phyloP scores from a whole-genome alignment of 805 yeast species.

The Saccharomycopsis babjevae region DNA sequence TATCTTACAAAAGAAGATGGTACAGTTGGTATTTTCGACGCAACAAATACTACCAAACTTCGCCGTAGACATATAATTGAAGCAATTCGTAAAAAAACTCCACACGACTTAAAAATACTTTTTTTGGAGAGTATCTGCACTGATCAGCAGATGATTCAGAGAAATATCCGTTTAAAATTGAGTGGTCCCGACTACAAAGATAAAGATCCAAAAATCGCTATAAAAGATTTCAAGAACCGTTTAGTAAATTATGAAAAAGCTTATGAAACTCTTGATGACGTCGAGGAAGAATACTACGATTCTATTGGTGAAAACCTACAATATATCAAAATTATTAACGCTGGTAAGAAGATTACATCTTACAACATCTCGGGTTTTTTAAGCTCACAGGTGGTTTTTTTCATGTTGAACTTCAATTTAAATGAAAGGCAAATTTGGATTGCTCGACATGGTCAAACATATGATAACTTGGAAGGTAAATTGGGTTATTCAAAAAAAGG shows the following conservation, averaged over 20 bases:
- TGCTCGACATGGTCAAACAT: constrained; percentile 88
- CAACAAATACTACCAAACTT: constrained; percentile 38
- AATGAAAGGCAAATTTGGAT: constrained; percentile 91
- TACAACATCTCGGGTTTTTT: constrained; percentile 65
- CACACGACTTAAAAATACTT: constrained; percentile 28
- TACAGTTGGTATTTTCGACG: constrained; percentile 41
- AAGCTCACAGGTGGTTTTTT: constrained; percentile 89
- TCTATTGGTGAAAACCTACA: constrained; percentile 34
- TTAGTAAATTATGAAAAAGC: constrained; percentile 42
- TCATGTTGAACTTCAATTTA: constrained; percentile 78
- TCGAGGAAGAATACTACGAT: constrained; percentile 35
- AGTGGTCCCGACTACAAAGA: constrained; percentile 43
- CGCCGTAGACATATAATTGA: constrained; percentile 33
- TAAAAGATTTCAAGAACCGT: constrained; percentile 33
- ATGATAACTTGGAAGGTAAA: constrained; percentile 72
- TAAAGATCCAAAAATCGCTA: constrained; percentile 52
- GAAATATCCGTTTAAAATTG: constrained; percentile 26
- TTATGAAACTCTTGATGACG: constrained; percentile 38
- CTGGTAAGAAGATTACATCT: constrained; percentile 54
- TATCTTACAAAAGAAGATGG: constrained; percentile 27
- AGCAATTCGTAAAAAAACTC: constrained; percentile 26
- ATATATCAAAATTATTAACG: constrained; percentile 54
- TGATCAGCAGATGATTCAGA: constrained; percentile 22
- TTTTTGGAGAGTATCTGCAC: constrained; percentile 31
- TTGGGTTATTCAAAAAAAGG: constrained; percentile 67